These are phyloP conservation scores for Pseudocercospora macadamiae DNA, from an alignment of 2,329 filamentous ascomycete species.

Conservation along the genomic window DNA sequence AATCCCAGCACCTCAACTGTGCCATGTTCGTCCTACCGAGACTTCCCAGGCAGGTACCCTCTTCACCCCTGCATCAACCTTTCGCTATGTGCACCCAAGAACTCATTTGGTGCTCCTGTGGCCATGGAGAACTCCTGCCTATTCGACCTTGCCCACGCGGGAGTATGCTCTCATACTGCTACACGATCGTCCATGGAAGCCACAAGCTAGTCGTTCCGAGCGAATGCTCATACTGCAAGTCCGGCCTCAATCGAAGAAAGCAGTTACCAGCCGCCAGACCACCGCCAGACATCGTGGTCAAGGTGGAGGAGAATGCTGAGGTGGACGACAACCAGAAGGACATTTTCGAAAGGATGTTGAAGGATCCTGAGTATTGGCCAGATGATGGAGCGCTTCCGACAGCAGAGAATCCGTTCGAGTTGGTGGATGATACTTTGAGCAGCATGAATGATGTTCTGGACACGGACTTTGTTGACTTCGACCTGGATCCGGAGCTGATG, in stretches of 20 bases:
- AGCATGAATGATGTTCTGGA: not conserved
- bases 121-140: slow-evolving; percentile 38
- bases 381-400: slow-evolving; percentile 11
- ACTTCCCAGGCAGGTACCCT: not conserved
- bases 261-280: slow-evolving; percentile 16
- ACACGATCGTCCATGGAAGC: slow-evolving; percentile 35
- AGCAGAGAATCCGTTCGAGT: not conserved
- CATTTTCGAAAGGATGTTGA: slow-evolving; percentile 17
- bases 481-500: not conserved
- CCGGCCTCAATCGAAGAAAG: slow-evolving; percentile 24
- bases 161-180: slow-evolving; percentile 27
- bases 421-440: slow-evolving; percentile 1
- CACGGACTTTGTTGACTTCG: not conserved
- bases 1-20: not conserved
- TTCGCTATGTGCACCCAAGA: slow-evolving; percentile 38
- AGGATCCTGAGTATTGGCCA: slow-evolving; percentile 15
- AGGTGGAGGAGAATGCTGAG: slow-evolving; percentile 9
- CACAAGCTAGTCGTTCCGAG: slow-evolving; percentile 27
- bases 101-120: slow-evolving; percentile 39
- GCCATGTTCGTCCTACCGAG: not conserved
- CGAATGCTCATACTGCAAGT: slow-evolving; percentile 35
- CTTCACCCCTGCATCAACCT: not conserved
- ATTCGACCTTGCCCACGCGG: slow-evolving; percentile 31
- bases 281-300: slow-evolving; percentile 9
- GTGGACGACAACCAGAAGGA: slow-evolving; percentile 4